Evolutionary conservation across 768 basidiomycete species (phyloP).

Genomic region (Pholiota molesta): DNA sequence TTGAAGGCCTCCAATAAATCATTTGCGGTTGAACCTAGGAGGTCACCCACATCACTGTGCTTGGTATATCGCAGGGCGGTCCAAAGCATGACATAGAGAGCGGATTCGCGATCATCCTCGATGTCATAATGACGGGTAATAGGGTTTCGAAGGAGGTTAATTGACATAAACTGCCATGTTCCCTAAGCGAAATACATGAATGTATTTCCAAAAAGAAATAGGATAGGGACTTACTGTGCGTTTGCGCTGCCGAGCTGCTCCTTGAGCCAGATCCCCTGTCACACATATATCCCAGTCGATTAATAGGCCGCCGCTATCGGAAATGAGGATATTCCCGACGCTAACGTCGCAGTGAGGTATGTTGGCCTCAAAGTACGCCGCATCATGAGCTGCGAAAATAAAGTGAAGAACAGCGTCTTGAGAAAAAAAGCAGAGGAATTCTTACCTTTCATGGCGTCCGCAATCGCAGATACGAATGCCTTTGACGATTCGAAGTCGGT

Average conservation of each 20-base stretch:
- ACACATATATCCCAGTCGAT: neutral
- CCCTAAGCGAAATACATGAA: neutral
- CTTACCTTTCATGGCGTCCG: constrained; percentile 20
- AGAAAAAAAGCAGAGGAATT: neutral
- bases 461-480: constrained; percentile 19
- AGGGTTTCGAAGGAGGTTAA: too few species aligned
- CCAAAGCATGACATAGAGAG: neutral
- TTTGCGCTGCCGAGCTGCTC: neutral
- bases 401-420: too few species aligned
- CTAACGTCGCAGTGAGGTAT: neutral
- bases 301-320: neutral
- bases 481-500: constrained; percentile 7
- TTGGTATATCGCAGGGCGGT: neutral
- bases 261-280: neutral
- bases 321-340: neutral
- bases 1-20: too few species aligned
- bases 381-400: neutral
- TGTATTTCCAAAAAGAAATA: too few species aligned
- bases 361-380: neutral
- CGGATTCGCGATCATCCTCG: neutral
- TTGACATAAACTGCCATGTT: neutral
- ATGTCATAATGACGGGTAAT: neutral
- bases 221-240: neutral
- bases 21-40: too few species aligned
- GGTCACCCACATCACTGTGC: too few species aligned